Percentiles rank a stretch among this genome's conserved stretches.
Evolutionary conservation across 2,329 filamentous ascomycete species (phyloP).

Genomic region (Thermoascus crustaceus): DNA sequence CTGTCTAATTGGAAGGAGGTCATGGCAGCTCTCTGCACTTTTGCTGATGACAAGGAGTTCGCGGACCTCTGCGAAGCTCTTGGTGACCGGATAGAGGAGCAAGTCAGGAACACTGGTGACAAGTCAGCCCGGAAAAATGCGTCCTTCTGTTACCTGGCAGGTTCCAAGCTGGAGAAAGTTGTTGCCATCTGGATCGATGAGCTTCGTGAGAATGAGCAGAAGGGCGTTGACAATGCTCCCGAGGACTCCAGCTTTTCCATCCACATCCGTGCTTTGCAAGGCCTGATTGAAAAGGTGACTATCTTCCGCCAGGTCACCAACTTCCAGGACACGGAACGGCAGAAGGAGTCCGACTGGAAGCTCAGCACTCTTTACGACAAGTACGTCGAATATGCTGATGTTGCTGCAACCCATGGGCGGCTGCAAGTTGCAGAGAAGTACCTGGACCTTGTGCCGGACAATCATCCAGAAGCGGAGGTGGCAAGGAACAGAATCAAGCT

Average conservation of each 20-base stretch:
- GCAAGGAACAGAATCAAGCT: constrained; percentile 77
- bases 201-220: constrained; percentile 73
- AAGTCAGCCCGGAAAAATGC: constrained; percentile 66
- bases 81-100: constrained; percentile 79
- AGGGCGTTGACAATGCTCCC: constrained; percentile 58
- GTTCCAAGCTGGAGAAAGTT: constrained; percentile 95
- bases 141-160: constrained; percentile 91
- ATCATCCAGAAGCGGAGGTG: constrained; percentile 79
- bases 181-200: constrained; percentile 89
- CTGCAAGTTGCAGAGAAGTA: constrained; percentile 83
- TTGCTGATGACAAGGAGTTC: constrained; percentile 84
- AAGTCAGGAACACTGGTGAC: constrained; percentile 48
- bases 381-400: constrained; percentile 94
- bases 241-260: constrained; percentile 82
- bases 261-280: constrained; percentile 78
- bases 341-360: constrained; percentile 74
- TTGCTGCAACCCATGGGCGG: constrained; percentile 83
- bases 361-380: constrained; percentile 81
- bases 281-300: constrained; percentile 96
- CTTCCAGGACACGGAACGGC: constrained; percentile 71
- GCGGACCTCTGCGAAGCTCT: constrained; percentile 90
- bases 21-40: constrained; percentile 93
- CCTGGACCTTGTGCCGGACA: constrained; percentile 71
- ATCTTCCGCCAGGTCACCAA: constrained; percentile 91
- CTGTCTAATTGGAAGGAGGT: constrained; percentile 92